A percentile compares a stretch with the other conserved stretches of the same genome.
Evolutionary conservation across 2,329 filamentous ascomycete species (phyloP).

Genomic region (Aspergillus neoniger): DNA sequence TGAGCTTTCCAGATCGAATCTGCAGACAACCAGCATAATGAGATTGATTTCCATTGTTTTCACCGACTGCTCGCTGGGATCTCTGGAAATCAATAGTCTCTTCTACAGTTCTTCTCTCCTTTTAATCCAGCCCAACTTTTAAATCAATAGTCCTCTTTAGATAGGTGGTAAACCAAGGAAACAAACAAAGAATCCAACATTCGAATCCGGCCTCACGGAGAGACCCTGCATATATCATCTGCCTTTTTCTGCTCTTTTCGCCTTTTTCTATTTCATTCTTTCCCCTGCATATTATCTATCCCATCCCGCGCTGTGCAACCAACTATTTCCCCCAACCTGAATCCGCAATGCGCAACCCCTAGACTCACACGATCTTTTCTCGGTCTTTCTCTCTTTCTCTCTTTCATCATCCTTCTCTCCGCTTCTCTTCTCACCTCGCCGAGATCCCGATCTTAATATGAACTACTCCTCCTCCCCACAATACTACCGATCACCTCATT

Average conservation of each 20-base stretch:
- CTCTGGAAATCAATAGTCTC: too few relatives aligned
- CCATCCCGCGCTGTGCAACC: neutral
- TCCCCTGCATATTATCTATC: conserved; percentile 4
- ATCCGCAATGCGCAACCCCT: neutral
- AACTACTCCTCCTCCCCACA: conserved; percentile 2
- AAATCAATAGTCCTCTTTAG: conserved; percentile 9
- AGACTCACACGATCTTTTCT: neutral
- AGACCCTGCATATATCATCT: neutral
- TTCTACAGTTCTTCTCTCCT: too few relatives aligned
- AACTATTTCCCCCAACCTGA: neutral
- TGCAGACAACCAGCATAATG: neutral
- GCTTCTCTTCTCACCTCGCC: neutral
- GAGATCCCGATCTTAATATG: conserved; percentile 19
- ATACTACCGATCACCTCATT: too few relatives aligned
- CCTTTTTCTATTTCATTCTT: neutral
- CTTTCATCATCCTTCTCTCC: neutral
- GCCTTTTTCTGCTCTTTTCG: neutral
- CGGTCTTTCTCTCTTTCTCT: neutral
- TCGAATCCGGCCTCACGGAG: neutral
- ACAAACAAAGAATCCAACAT: neutral
- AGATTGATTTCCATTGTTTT: neutral
- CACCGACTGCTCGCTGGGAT: too few relatives aligned
- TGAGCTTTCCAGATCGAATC: neutral
- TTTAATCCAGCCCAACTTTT: too few relatives aligned
- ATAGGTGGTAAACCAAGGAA: neutral